These are phyloP conservation scores for Leptomonas seymouri DNA, from an alignment of 208 protist genomes.

Conservation along the genomic window DNA sequence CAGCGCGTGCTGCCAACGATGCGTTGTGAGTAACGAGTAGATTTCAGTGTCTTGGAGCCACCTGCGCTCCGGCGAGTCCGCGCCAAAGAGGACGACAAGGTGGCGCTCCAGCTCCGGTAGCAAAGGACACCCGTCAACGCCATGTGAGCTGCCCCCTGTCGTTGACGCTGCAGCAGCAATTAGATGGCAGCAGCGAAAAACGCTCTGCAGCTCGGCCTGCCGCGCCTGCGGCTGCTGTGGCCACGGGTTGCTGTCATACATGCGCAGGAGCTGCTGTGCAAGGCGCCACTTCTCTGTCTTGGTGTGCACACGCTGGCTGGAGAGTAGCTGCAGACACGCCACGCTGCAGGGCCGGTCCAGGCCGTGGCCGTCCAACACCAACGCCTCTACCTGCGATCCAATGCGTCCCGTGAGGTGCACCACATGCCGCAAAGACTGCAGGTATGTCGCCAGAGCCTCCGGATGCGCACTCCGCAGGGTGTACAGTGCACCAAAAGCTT, in stretches of 20 bases:
- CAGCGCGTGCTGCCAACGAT: constrained; percentile 44
- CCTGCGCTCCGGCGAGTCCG: constrained; percentile 52
- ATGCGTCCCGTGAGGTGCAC: constrained; percentile 28
- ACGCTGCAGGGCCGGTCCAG: constrained; percentile 68
- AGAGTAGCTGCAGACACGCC: constrained; percentile 76
- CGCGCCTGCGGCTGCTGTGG: constrained; percentile 69
- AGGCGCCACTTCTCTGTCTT: constrained; percentile 38
- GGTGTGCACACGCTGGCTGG: constrained; percentile 36
- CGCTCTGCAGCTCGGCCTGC: constrained; percentile 74
- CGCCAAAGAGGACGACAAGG: constrained; percentile 51
- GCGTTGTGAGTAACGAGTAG: constrained; percentile 51
- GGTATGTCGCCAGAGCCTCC: constrained; percentile 62
- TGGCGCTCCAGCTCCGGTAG: constrained; percentile 30
- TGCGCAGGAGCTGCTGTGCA: constrained; percentile 33
- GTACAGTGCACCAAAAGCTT: constrained; percentile 44
- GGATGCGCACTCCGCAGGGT: constrained; percentile 65
- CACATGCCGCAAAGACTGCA: constrained; percentile 74
- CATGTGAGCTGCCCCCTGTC: background rate
- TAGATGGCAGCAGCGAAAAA: constrained; percentile 81
- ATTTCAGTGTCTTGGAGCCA: constrained; percentile 78
- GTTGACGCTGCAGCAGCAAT: constrained; percentile 29
- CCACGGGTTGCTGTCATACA: constrained; percentile 75
- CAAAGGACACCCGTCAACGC: constrained; percentile 14
- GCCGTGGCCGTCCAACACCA: constrained; percentile 48
- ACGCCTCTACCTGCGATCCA: constrained; percentile 47